Base-by-base conservation (phyloP, 768 basidiomycete genomes). In the Lactifluus pinguis region DNA sequence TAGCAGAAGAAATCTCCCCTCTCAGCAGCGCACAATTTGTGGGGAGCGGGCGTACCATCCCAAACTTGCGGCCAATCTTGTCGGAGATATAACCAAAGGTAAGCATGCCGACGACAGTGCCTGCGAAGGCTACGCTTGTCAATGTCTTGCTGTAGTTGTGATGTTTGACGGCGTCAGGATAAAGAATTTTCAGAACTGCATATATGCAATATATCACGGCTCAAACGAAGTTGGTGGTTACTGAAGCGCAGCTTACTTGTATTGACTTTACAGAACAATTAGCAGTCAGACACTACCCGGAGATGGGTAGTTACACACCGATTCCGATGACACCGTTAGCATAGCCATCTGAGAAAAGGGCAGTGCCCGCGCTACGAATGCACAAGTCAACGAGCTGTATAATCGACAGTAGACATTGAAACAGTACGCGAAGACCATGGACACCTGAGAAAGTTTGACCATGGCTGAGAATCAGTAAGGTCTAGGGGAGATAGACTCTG, bases 291-390 rank as follows among this genome's bases (percentile, higher is more conserved):
- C 34, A 41, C 1, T 17, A 21, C 49, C 5, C 29, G 17, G 29
- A 25, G 52, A 41, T 32, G 34, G 10, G n/a, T 17, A 10, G 53
- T 0, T n/a, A 79, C 85, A 39, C 71, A 89, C 88, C 87, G 71
- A 70, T 78, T 61, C 89, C 87, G 66, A 92, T 90, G 66, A 89
- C 77, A 69, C 82, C 83, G 70, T 91, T 91, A 25, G 89, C 85
- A 70, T 91, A 92, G 87, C 89, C 90, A 71, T 93, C 90, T 30
- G 89, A 91, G 74, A 93, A 92, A 49, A 92, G 76, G 47, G 91
- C 90, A 3, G 91, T 93, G 69, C 90, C 90, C 70, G 90, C 92
- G 15, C 89, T 90, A 64, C 9, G 19, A 25, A 55, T 32, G 48
- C 47, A 21, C 47, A 48, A 25, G 21, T 50, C 54, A 55, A 54